Evolutionary conservation across 352 stramenopile species (phyloP).

Genomic region (Globisporangium rhizosaccharum): DNA sequence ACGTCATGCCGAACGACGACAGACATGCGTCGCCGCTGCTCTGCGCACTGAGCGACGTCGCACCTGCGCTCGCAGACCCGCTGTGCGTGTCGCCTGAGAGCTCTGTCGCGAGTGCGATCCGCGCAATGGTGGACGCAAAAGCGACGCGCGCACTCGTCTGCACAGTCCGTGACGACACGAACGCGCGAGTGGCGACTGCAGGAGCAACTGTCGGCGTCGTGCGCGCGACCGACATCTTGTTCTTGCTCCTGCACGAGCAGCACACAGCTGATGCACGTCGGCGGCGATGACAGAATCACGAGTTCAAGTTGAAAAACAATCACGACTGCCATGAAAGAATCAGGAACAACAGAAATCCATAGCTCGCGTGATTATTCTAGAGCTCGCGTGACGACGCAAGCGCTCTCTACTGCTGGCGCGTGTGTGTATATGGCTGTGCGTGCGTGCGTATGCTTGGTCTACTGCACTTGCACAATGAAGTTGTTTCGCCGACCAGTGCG

Average conservation of each 20-base stretch:
- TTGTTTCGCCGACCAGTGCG: constrained; percentile 77
- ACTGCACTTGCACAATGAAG: constrained; percentile 65
- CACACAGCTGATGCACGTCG: constrained; percentile 10
- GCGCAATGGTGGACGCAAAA: constrained; percentile 33
- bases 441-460: neutral
- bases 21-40: constrained; percentile 17
- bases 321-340: constrained; percentile 5
- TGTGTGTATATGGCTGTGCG: neutral
- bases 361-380: neutral
- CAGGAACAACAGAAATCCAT: neutral
- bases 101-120: constrained; percentile 40
- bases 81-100: constrained; percentile 20
- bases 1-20: neutral
- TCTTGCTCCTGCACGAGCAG: constrained; percentile 48
- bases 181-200: constrained; percentile 5
- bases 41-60: constrained; percentile 18
- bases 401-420: too few species aligned
- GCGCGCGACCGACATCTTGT: constrained; percentile 43
- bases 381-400: too few species aligned
- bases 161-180: neutral
- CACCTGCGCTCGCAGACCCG: constrained; percentile 11
- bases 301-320: neutral
- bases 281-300: too few species aligned
- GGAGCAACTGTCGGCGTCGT: constrained; percentile 25
- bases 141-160: constrained; percentile 29